These are phyloP conservation scores for Sclerotinia trifoliorum DNA, from an alignment of 2,329 filamentous ascomycete genomes.

Conservation along the genomic window DNA sequence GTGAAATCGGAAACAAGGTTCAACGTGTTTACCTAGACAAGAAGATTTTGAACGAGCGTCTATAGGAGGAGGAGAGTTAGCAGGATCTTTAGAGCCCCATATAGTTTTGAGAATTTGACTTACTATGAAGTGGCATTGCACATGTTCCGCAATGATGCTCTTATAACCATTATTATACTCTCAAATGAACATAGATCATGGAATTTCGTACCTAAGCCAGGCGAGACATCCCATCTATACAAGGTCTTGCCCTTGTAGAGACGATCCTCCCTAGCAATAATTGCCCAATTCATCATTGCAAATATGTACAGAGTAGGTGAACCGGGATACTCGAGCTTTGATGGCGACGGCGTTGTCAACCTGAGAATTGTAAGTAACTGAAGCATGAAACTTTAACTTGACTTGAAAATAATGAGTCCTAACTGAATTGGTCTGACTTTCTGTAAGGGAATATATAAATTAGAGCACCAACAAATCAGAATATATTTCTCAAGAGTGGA, in stretches of 20 bases:
- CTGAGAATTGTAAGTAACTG: background rate
- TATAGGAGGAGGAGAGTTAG: slow-evolving; percentile 22
- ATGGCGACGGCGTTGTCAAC: background rate
- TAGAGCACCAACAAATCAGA: background rate
- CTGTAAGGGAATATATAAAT: background rate
- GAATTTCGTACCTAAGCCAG: slow-evolving; percentile 36
- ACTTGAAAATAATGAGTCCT: background rate
- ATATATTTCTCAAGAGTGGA: background rate
- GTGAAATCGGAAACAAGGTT: slow-evolving; percentile 40
- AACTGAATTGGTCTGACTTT: background rate
- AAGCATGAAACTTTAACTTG: background rate
- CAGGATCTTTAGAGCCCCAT: background rate
- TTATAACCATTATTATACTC: slow-evolving; percentile 27
- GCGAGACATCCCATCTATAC: slow-evolving; percentile 39
- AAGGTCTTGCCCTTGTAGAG: slow-evolving; percentile 36
- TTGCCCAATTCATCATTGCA: slow-evolving; percentile 36
- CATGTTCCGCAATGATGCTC: slow-evolving; percentile 40
- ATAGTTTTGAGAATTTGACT: background rate
- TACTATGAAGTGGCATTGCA: slow-evolving; percentile 37
- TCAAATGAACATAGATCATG: background rate
- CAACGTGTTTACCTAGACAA: slow-evolving; percentile 40
- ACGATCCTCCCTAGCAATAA: slow-evolving; percentile 32
- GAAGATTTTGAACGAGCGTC: slow-evolving; percentile 37
- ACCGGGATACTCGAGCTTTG: background rate
- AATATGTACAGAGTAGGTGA: background rate